phyloP scores from a whole-genome alignment of 305 asterid species.

The Euphrasia arctica region DNA sequence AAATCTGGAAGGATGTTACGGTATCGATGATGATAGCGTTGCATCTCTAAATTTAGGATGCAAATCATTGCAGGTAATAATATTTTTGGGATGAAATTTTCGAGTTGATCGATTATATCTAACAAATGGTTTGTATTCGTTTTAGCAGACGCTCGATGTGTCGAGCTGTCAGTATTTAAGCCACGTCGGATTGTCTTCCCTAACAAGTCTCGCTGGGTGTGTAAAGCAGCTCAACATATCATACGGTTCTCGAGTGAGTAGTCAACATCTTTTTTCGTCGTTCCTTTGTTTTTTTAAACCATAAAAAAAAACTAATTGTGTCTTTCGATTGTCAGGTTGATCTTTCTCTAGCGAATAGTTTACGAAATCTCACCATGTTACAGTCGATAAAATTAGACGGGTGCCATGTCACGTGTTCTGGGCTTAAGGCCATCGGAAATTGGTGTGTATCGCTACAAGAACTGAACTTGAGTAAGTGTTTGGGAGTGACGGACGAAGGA shows the following conservation, averaged over 20 bases:
- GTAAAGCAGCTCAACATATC: constrained; percentile 65
- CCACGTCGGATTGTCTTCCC: constrained; percentile 70
- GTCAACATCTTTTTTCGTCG: constrained; percentile 11
- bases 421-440: constrained; percentile 79
- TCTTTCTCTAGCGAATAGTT: constrained; percentile 60
- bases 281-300: neutral
- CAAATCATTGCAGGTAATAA: constrained; percentile 70
- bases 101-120: neutral
- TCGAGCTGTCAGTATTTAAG: constrained; percentile 85
- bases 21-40: constrained; percentile 70
- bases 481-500: constrained; percentile 90
- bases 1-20: constrained; percentile 83
- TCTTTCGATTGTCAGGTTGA: constrained; percentile 56
- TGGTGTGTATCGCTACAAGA: constrained; percentile 67
- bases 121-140: constrained; percentile 20
- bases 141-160: constrained; percentile 66
- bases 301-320: constrained; percentile 12
- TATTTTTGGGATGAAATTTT: too few species aligned
- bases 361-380: constrained; percentile 69
- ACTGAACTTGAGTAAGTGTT: constrained; percentile 83
- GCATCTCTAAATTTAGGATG: constrained; percentile 60
- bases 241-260: constrained; percentile 72
- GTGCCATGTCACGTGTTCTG: constrained; percentile 78
- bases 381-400: constrained; percentile 78
- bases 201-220: constrained; percentile 56